Evolutionary conservation across 306 rosid species (phyloP), one percentile per base, ranked within the genome.

Genomic region (Trifolium fragiferum): DNA sequence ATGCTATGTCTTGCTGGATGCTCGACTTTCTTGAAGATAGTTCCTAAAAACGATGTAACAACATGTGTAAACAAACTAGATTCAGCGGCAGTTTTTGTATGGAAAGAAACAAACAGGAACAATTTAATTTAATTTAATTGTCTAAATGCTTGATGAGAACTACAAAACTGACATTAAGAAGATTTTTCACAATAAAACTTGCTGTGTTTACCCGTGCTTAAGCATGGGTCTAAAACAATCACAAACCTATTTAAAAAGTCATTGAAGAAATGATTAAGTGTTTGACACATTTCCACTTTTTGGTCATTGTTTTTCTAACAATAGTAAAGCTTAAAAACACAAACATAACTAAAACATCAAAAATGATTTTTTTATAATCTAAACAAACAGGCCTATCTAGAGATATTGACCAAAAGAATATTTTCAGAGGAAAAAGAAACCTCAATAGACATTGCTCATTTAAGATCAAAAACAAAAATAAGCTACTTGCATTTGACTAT

Each of bases 21-120:
- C 76, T 83, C 44, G 93, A 86, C 84, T 91, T 91, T 86, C 88
- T 86, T 53, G 97, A 84, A 57, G 95, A 89, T 23, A 86, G 86
- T 76, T 91, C 97, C 93, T 90, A 66, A 65, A 80, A 80, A 84
- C 68, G 74, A 73, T 46, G 43, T 51, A 73, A 80, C 38, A 50
- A 41, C 66, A 72, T 65, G 33, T 20, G 75, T 84, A 38, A 83
- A 82, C 72, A 82, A 80, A 66, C 37, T 41, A 66, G 54, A 66
- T 33, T 66, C 71, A 41, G 37, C 18, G 6, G 7, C 41, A 30
- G 19, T 13, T 60, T 59, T 30, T 60, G 41, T 40, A 30, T 32
- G 11, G 41, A 27, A 59, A 59, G 18, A 59, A 27, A 59, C 38
- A 60, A 30, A 60, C 41, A 30, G 20, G 41, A 30, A 30, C 15